phyloP scores from a whole-genome alignment of 495 filamentous ascomycete species.

The Aspergillus hancockii region DNA sequence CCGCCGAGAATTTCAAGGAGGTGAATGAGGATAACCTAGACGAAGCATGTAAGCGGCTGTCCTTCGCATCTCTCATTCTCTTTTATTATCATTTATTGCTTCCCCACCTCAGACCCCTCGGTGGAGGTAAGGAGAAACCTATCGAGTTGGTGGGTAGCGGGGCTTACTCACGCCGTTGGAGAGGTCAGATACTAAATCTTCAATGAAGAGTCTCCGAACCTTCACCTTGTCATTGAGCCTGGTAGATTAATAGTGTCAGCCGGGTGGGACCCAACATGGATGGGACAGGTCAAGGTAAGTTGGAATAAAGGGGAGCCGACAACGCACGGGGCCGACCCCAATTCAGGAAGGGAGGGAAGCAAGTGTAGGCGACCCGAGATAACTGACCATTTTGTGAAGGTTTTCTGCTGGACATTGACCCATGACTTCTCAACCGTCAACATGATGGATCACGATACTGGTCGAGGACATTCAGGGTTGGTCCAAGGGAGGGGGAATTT shows the following conservation, averaged over 20 bases:
- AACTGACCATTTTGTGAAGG: conserved; percentile 94
- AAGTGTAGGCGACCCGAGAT: not conserved
- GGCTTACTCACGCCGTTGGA: conserved; percentile 79
- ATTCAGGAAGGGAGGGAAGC: conserved; percentile 1
- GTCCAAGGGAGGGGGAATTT: conserved; percentile 4
- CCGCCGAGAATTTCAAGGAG: conserved; percentile 91
- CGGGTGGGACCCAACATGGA: not conserved
- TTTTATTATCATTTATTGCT: not conserved
- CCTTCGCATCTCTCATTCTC: not conserved
- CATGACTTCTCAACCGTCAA: conserved; percentile 80
- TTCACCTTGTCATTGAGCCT: conserved; percentile 96
- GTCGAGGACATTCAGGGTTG: conserved; percentile 42
- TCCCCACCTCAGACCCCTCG: not conserved
- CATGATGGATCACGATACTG: conserved; percentile 43
- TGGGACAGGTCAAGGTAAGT: not conserved
- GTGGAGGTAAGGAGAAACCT: conserved; percentile 6
- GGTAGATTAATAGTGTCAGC: conserved; percentile 4
- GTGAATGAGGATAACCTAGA: conserved; percentile 88
- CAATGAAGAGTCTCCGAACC: conserved; percentile 69
- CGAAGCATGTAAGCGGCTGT: not conserved
- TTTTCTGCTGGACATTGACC: conserved; percentile 97
- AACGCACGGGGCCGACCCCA: not conserved
- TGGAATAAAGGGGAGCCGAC: not conserved
- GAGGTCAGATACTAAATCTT: conserved; percentile 83
- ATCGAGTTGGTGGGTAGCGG: not conserved